Base-by-base conservation (phyloP, 495 filamentous ascomycete genomes). In the Penicillium salamii region DNA sequence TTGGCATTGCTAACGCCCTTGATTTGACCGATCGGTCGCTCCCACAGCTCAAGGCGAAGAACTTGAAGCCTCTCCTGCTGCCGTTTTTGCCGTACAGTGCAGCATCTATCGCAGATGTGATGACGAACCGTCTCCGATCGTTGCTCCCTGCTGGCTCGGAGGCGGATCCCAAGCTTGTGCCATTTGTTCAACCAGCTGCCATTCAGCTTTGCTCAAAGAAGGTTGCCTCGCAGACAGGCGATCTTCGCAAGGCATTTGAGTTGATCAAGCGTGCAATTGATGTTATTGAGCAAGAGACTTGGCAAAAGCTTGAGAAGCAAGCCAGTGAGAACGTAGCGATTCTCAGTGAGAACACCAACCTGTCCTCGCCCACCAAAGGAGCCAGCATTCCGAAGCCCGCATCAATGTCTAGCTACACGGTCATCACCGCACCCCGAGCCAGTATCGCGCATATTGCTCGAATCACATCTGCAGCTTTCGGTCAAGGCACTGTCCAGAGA, bases 1-100 rank as follows among this genome's bases (percentile, higher is more conserved):
- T 99, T 32, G 93, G 93, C 32, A 97, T 99, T 59, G 95, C 93
- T 41, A 99, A 99, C 58, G 95, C 93, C 2, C 78, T 99, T 45
- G 93, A 99, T 60, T 71, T 99, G 33, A 97, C 95, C 0, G 91
- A 97, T 60, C 88, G 95, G 15, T 95, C 96, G 52, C 81, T 99
- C 14, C 93, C 95, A 28, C 87, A 93, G 9, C 77, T 99, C 18
- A 97, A 97, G 70, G 86, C 90, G 2, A 87, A 90, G 41, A 92
- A 91, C 52, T 71, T 97, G 44, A 93, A 90, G 67, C 93, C 93
- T 12, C 83, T 86, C 34, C 78, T 97, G 1, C 82, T 99, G 13
- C 90, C 93, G 3, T 96, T 99, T 65, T 71, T 96, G 33, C 95
- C 93, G 4, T 99, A 97, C 68, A 89, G 85, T 11, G 91, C 89